Base-by-base conservation (phyloP, 192 early-diverging fungal species). In the Pilaira anomala region DNA sequence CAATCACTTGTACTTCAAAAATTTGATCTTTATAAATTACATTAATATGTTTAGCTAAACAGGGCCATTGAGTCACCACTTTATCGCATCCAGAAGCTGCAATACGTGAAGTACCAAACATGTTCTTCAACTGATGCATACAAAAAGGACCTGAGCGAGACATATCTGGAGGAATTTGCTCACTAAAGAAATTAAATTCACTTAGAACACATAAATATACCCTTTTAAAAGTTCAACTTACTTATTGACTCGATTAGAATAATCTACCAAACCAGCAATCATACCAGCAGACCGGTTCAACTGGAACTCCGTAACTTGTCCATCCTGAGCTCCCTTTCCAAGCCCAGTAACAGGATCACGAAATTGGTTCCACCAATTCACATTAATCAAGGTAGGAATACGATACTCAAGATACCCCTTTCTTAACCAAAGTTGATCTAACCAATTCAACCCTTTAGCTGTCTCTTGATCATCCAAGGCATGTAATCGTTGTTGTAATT, bases 91-190 rank as follows among this genome's bases (percentile, higher is more conserved):
- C 78, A 9, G 73, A 41, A 1, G 86, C 84, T 11, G 95, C 85
- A 33, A 95, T 78, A 16, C 96, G 82, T 46, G 83, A 81, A 7
- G 89, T 85, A 42, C 91, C 90, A 79, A 95, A 96, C 67, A 90
- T 85, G 49, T 85, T 85, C 60, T 83, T 89, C 78, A 90, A 91
- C 81, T 98, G 96, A 77, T 95, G 87, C 96, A 98, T 98, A 77
- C 92, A 94, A 25, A 96, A 75, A 3, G 93, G 92, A 2, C 70
- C 72, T 29, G 81, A 80, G n/a, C 83, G 80, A 41, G 88, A 83
- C 52, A 60, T 68, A 49, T 96, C 94, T 26, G 91, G 68, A 9
- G 88, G 78, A 52, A 96, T 48, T 26, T 62, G 40, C 67, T 84
- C 72, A 22, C 60, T 78, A 12, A 16, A 30, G 7, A 57, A 13